phyloP scores from a whole-genome alignment of 345 rosid species.

The Eucalyptus pumila region DNA sequence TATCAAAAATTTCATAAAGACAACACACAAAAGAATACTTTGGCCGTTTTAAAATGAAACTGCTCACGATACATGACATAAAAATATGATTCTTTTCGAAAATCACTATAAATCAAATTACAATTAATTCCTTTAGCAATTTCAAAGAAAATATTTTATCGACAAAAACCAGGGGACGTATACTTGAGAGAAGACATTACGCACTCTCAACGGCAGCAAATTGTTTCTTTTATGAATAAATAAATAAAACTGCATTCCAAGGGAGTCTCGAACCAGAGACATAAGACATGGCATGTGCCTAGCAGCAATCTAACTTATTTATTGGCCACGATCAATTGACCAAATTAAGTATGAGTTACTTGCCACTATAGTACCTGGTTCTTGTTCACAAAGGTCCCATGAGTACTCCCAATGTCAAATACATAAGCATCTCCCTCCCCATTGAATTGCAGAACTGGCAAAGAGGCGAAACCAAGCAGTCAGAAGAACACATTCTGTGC shows the following conservation, averaged over 20 bases:
- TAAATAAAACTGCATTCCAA: background rate
- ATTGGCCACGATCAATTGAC: background rate
- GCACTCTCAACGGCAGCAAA: background rate
- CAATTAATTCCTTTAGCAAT: background rate
- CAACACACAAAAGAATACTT: background rate
- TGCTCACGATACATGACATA: background rate
- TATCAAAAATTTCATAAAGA: background rate
- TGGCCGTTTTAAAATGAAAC: background rate
- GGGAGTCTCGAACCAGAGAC: background rate
- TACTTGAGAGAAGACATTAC: background rate
- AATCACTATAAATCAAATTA: background rate
- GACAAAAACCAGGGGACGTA: background rate
- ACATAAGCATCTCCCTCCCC: constrained; percentile 69
- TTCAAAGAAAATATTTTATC: background rate
- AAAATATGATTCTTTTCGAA: background rate
- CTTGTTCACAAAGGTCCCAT: constrained; percentile 76
- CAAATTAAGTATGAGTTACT: background rate
- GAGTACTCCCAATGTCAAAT: constrained; percentile 82
- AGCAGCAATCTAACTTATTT: background rate
- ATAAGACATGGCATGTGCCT: background rate
- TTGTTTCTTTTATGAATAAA: background rate
- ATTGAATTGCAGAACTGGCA: constrained; percentile 78
- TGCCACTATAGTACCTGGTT: constrained; percentile 33
- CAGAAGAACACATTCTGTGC: background rate
- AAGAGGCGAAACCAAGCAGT: background rate